phyloP scores from a whole-genome alignment of 1,284 basidiomycete genomes.

The Boletus semigastroideus region DNA sequence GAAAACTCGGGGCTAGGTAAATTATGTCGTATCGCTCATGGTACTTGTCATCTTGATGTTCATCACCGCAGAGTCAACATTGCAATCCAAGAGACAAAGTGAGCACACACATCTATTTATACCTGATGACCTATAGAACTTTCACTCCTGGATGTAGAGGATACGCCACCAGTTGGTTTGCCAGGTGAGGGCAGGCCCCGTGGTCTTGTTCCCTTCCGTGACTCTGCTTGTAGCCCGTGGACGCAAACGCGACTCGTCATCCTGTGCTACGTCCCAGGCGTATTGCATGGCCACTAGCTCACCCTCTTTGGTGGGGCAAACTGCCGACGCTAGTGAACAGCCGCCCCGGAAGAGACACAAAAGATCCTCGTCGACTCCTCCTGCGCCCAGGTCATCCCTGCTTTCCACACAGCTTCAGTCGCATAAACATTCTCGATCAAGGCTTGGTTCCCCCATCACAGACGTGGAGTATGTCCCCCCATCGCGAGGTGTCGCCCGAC shows the following conservation, averaged over 20 bases:
- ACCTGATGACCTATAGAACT: conserved; percentile 11
- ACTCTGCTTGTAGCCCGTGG: conserved; percentile 16
- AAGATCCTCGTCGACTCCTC: conserved; percentile 22
- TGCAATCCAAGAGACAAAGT: conserved; percentile 19
- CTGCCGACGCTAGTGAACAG: conserved; percentile 1
- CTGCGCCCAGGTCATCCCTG: conserved; percentile 11
- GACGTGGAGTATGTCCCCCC: conserved; percentile 7
- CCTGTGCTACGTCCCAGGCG: conserved; percentile 1
- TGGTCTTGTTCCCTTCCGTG: background rate
- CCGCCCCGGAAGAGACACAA: conserved; percentile 23
- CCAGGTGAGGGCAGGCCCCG: conserved; percentile 14
- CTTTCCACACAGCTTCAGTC: conserved; percentile 6
- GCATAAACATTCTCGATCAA: conserved; percentile 18
- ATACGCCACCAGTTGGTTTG: conserved; percentile 7
- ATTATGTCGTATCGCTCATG: background rate
- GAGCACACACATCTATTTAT: conserved; percentile 1
- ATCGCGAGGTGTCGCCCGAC: conserved; percentile 22
- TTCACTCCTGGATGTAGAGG: conserved; percentile 7
- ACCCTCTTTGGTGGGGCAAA: background rate
- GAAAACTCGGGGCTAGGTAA: conserved; percentile 18
- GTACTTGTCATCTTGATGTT: conserved; percentile 13
- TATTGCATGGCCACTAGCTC: conserved; percentile 3
- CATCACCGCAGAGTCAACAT: conserved; percentile 12
- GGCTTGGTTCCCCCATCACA: conserved; percentile 15
- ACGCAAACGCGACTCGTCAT: conserved; percentile 19